Base-by-base conservation (phyloP, 148 eudicot species). In the Silene latifolia region DNA sequence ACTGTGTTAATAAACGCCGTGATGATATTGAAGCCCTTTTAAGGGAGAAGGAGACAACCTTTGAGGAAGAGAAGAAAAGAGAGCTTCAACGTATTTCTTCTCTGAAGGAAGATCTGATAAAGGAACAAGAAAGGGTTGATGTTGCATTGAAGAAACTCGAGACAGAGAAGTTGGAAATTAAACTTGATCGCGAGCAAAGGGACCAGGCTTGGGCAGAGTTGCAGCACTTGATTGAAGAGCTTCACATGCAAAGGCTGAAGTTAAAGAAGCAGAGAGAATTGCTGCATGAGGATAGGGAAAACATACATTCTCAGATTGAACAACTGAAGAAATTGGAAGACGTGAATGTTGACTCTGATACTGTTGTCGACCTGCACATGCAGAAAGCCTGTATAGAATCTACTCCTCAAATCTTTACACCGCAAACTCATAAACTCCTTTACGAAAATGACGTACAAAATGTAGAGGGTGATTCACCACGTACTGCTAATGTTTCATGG, bases 161-260 rank as follows among this genome's bases (percentile, higher is more conserved):
- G 56, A 62, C 75, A 24, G 90, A 90, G 79, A 94, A 96, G 72
- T 74, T 78, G 79, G 91, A 89, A 79, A 92, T 94, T 57, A 94
- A 81, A 75, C 71, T 90, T 79, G 97, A 90, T 76, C 90, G 89
- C 54, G 92, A 90, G 79, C 81, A 79, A 79, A 88, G 98, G 75
- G 97, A 88, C 81, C 85, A 78, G 76, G 98, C 93, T 73, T 94
- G 98, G 97, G 85, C 83, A 59, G 98, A 91, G 81, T 78, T 94
- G 56, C 89, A 85, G 67, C 85, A 70, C 73, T 81, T 90, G 75
- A 91, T 94, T 44, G 90, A 90, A 74, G 93, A 91, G 85, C 97
- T 94, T 67, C 86, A 85, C 78, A 74, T 78, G 81, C 97, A 94
- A 82, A 86, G 97, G 78, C 83, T 88, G 83, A 91, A 90, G 77